Evolutionary conservation across 805 yeast species (phyloP).

Genomic region (Candida bentonensis): DNA sequence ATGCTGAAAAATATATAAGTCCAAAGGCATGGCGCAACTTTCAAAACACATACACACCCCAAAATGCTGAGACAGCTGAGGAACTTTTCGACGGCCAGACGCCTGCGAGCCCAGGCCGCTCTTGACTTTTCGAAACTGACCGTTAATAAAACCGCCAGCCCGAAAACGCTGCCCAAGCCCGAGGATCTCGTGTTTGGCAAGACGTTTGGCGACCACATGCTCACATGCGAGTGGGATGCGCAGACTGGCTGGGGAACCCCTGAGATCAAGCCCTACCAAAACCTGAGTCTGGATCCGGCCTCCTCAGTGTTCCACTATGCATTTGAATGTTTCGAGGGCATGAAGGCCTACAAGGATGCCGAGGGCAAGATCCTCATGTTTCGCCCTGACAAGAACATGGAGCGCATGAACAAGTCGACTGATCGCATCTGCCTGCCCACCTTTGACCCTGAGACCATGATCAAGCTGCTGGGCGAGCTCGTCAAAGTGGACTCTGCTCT

Average conservation of each 20-base stretch:
- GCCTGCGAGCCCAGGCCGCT: constrained; percentile 20
- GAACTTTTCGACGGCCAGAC: background rate
- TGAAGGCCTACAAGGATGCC: constrained; percentile 69
- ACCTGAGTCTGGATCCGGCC: constrained; percentile 69
- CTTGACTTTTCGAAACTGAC: constrained; percentile 42
- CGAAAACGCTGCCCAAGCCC: constrained; percentile 43
- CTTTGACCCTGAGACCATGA: constrained; percentile 65
- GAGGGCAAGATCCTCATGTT: constrained; percentile 60
- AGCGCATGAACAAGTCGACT: constrained; percentile 78
- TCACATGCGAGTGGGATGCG: constrained; percentile 70
- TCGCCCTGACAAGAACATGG: constrained; percentile 88
- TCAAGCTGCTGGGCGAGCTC: constrained; percentile 62
- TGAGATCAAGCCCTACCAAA: constrained; percentile 72
- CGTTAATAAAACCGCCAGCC: constrained; percentile 32
- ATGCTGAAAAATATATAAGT: background rate
- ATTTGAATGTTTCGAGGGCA: constrained; percentile 89
- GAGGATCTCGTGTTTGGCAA: constrained; percentile 58
- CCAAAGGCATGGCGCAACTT: background rate
- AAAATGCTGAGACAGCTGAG: background rate
- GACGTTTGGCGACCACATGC: constrained; percentile 77
- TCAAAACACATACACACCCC: background rate
- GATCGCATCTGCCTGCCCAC: constrained; percentile 79
- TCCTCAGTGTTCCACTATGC: constrained; percentile 88
- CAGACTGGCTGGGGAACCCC: constrained; percentile 82
- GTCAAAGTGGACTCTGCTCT: constrained; percentile 60